These are phyloP conservation scores for Colletotrichum chlorophyti DNA, from an alignment of 2,329 filamentous ascomycete species.

Conservation along the genomic window DNA sequence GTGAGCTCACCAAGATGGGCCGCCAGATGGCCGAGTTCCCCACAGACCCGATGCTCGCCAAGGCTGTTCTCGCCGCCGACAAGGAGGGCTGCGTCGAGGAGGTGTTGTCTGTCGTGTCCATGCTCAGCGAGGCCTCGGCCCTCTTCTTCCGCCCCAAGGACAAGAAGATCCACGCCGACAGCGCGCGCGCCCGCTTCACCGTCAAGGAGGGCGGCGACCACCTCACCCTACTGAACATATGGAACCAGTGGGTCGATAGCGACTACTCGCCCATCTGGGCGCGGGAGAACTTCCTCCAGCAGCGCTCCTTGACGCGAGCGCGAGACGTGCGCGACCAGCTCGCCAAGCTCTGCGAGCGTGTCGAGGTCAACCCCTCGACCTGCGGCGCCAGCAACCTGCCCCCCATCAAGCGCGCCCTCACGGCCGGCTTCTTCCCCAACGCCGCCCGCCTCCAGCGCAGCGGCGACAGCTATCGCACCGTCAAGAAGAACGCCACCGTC, in stretches of 20 bases:
- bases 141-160: conserved; percentile 96
- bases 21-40: conserved; percentile 96
- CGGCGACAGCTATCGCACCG: conserved; percentile 87
- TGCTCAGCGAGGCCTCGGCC: conserved; percentile 87
- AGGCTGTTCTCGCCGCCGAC: conserved; percentile 86
- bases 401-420: conserved; percentile 87
- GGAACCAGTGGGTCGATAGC: conserved; percentile 92
- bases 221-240: conserved; percentile 87
- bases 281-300: conserved; percentile 92
- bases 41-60: conserved; percentile 89
- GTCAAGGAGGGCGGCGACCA: conserved; percentile 92
- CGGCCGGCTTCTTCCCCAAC: conserved; percentile 93
- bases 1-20: conserved; percentile 88
- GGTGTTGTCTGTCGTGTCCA: conserved; percentile 89
- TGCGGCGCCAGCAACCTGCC: conserved; percentile 74
- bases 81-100: conserved; percentile 94
- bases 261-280: conserved; percentile 90
- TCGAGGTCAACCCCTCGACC: conserved; percentile 79
- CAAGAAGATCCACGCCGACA: conserved; percentile 96
- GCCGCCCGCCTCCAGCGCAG: conserved; percentile 83
- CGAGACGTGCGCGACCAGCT: conserved; percentile 94
- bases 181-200: conserved; percentile 86
- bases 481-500: conserved; percentile 88
- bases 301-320: conserved; percentile 85
- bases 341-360: conserved; percentile 88